Conservation (phyloP, 1,284 basidiomycete species). For the Heimioporus retisporus region DNA sequence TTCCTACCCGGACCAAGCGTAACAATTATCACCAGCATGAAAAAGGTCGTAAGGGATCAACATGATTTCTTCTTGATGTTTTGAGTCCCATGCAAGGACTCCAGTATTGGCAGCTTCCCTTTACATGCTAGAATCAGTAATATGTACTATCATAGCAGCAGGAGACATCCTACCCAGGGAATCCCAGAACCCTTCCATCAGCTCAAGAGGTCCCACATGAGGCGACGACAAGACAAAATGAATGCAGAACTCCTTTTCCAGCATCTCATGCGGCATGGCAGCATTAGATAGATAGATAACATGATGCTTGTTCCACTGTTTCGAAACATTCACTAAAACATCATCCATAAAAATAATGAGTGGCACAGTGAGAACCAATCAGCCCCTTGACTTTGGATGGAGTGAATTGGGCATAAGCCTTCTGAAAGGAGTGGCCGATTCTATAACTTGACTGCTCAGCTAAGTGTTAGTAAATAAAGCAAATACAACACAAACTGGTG, state of each 20-base stretch:
- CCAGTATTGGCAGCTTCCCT: background rate
- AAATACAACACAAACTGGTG: too few species aligned
- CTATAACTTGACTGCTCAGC: too few species aligned
- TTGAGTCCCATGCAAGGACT: slow-evolving; percentile 33
- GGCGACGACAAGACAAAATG: background rate
- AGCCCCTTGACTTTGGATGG: too few species aligned
- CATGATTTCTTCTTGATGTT: slow-evolving; percentile 31
- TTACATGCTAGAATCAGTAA: background rate
- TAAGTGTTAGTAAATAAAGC: too few species aligned
- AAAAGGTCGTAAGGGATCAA: slow-evolving; percentile 22
- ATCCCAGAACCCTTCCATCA: background rate
- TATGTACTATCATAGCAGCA: background rate
- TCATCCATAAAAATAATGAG: background rate
- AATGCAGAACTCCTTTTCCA: background rate
- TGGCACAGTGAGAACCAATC: background rate
- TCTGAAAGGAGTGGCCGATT: too few species aligned
- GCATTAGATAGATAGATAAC: background rate
- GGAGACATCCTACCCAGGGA: slow-evolving; percentile 29
- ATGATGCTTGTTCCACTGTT: background rate
- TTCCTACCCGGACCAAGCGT: too few species aligned
- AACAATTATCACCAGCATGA: too few species aligned
- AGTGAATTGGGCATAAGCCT: background rate
- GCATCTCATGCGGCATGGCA: background rate
- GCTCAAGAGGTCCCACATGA: background rate
- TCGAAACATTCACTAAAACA: background rate